A percentile compares a stretch with the other conserved stretches of the same genome.
These are phyloP conservation scores for Colletotrichum eleusines DNA, from an alignment of 2,329 filamentous ascomycete species.

Conservation along the genomic window DNA sequence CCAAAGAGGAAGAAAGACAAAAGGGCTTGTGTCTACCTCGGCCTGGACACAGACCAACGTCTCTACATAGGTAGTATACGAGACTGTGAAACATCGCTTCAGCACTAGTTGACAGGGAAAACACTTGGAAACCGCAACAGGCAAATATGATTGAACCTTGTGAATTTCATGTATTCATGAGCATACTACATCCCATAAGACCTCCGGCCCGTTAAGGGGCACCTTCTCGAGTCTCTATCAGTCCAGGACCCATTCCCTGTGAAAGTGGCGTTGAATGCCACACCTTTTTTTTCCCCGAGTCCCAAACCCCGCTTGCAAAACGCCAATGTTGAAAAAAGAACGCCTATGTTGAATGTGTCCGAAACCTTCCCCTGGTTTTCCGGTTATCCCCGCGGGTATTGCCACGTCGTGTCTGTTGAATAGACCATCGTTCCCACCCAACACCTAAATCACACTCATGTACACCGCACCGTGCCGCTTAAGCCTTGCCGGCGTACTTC, in stretches of 20 bases:
- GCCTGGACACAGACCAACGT: background rate
- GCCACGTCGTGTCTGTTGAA: slow-evolving; percentile 43
- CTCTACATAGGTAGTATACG: background rate
- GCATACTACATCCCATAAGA: slow-evolving; percentile 36
- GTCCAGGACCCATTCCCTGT: slow-evolving; percentile 37
- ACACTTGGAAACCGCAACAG: background rate
- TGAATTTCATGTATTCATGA: slow-evolving; percentile 40
- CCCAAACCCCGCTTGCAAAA: slow-evolving; percentile 43
- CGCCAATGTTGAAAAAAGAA: slow-evolving; percentile 44
- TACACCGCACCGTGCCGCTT: slow-evolving; percentile 32
- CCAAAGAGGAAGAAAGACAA: no score
- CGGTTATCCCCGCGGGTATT: slow-evolving; percentile 43
- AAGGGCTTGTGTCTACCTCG: background rate
- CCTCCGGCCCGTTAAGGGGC: slow-evolving; percentile 43
- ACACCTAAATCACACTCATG: slow-evolving; percentile 42
- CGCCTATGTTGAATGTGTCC: slow-evolving; percentile 44
- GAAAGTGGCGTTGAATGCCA: slow-evolving; percentile 43
- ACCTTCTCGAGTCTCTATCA: slow-evolving; percentile 39
- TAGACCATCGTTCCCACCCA: slow-evolving; percentile 41
- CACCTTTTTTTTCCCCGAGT: slow-evolving; percentile 41
- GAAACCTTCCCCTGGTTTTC: slow-evolving; percentile 39
- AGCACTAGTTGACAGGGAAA: background rate
- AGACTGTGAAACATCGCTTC: background rate
- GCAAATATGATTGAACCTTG: slow-evolving; percentile 15
- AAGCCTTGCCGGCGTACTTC: slow-evolving; percentile 72